Evolutionary conservation across 257 asterid species (phyloP).

Genomic region (Nicotiana obtusifolia): DNA sequence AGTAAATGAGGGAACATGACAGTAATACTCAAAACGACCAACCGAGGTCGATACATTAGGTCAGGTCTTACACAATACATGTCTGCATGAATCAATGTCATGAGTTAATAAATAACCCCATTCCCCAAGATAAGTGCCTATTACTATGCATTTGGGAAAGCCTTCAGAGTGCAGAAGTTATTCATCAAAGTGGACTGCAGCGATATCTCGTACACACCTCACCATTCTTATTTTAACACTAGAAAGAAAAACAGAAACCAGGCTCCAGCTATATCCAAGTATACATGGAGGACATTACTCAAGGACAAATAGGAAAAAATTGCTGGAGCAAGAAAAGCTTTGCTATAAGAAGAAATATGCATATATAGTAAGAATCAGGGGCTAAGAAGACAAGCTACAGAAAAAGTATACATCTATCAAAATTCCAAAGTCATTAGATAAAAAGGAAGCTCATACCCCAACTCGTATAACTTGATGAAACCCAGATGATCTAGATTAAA

Average conservation of each 20-base stretch:
- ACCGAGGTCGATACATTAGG: no score
- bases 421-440: not conserved
- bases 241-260: not conserved
- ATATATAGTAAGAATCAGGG: not conserved
- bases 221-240: not conserved
- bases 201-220: not conserved
- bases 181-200: not conserved
- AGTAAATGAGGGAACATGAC: no score
- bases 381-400: not conserved
- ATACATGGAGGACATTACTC: not conserved
- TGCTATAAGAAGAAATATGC: not conserved
- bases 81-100: not conserved
- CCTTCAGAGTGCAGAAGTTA: not conserved
- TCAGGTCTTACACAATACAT: not conserved
- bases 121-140: not conserved
- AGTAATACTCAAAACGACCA: no score
- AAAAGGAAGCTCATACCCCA: not conserved
- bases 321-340: not conserved
- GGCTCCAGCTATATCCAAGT: not conserved
- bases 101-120: not conserved
- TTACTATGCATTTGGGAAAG: not conserved
- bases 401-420: not conserved
- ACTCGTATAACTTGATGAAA: not conserved
- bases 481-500: not conserved
- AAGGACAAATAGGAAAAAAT: not conserved